Evolutionary conservation across 805 yeast genomes (phyloP).

Genomic region (Suhomyces vadensis): DNA sequence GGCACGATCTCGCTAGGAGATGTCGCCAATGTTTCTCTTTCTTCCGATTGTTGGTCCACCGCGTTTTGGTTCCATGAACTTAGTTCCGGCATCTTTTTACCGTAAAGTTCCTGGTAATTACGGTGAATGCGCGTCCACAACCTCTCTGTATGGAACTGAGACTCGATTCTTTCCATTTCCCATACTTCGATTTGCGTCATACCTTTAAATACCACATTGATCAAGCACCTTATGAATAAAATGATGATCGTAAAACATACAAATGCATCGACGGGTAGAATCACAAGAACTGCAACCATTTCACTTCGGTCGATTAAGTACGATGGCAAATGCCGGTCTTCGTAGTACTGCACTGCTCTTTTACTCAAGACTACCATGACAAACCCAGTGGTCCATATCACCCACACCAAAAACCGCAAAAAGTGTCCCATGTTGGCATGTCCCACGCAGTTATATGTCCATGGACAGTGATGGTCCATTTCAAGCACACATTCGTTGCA

Average conservation of each 20-base stretch:
- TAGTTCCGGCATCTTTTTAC: slow-evolving; percentile 43
- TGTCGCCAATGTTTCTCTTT: slow-evolving; percentile 3
- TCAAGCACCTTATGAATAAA: slow-evolving; percentile 60
- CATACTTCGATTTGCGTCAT: slow-evolving; percentile 89
- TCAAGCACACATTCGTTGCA: slow-evolving; percentile 75
- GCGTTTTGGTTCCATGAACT: slow-evolving; percentile 46
- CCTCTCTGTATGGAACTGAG: slow-evolving; percentile 57
- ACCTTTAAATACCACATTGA: slow-evolving; percentile 58
- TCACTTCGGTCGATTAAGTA: slow-evolving; percentile 55
- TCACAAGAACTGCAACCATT: slow-evolving; percentile 53
- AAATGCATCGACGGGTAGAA: slow-evolving; percentile 57
- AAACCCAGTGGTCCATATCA: slow-evolving; percentile 50
- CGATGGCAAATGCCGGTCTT: slow-evolving; percentile 51
- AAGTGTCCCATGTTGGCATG: slow-evolving; percentile 76
- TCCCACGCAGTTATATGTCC: slow-evolving; percentile 93
- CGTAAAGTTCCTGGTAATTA: slow-evolving; percentile 45
- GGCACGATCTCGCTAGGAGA: slow-evolving; percentile 25
- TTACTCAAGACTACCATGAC: slow-evolving; percentile 44
- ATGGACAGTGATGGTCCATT: slow-evolving; percentile 94
- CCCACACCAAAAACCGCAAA: slow-evolving; percentile 71
- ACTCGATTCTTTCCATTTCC: slow-evolving; percentile 83
- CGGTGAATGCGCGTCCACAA: slow-evolving; percentile 51
- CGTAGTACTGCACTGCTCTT: slow-evolving; percentile 47
- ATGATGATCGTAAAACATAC: slow-evolving; percentile 61
- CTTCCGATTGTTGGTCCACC: slow-evolving; percentile 16